Evolutionary conservation across 768 basidiomycete species (phyloP), one percentile per base, ranked within the genome.

Genomic region (Phylloporus sp.): DNA sequence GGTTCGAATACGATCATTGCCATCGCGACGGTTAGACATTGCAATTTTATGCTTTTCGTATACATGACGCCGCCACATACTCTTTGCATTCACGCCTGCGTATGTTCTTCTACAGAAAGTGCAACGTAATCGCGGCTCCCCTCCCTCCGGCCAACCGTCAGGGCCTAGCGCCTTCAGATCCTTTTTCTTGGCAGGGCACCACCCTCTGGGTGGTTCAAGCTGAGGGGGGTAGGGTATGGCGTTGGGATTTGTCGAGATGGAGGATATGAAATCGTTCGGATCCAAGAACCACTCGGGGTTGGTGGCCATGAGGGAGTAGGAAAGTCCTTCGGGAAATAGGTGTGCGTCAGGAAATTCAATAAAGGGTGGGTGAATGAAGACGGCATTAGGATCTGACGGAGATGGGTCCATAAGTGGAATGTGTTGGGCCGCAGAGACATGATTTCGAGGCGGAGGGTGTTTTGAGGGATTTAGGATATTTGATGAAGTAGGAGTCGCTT

Each of bases 41-140:
- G 89, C 87, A 61, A 92, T 88, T 69, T 89, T 91, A 67, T 92
- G 89, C 63, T 91, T 91, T 70, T 92, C 90, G 56, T 86, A 90
- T 27, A 92, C 89, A 66, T 92, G 89, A 42, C 89, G 77, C 53
- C 89, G 73, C 89, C 89, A 92, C 89, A 92, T 92, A 63, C 88
- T 91, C 70, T 91, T 91, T 6, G 89, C 90, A 64, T 92, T 92
- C 28, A 89, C 86, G 11, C 89, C 89, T 4, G 88, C 86, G 59
- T 92, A 92, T 6, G 84, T 86, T 57, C 90, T 78, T 58, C 90
- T 73, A 60, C 89, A 92, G 62, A 92, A 91, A 1, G 89, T 91
- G 69, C 89, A 92, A 43, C 89, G 77, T 23, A 92, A 75, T 16
- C 86, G 73, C 8, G 88, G 88, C 59, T 88, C 86, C 65, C 87